phyloP scores from a whole-genome alignment of 2,329 filamentous ascomycete genomes.

The Calonectria hawksworthii region DNA sequence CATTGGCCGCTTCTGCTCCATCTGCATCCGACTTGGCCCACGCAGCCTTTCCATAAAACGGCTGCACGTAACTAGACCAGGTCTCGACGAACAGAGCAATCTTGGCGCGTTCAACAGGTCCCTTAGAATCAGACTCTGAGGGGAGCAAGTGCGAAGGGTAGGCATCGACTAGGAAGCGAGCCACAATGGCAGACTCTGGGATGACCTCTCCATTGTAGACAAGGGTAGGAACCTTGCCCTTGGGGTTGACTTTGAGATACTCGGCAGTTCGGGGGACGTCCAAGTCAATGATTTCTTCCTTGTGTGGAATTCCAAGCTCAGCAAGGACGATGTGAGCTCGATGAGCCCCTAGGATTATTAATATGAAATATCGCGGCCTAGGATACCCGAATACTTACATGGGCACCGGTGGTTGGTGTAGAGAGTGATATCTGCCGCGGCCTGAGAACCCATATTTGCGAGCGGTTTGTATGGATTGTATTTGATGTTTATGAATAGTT shows the following conservation, averaged over 20 bases:
- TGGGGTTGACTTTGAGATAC: constrained; percentile 84
- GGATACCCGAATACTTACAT: constrained; percentile 55
- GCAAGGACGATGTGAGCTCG: constrained; percentile 80
- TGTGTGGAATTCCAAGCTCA: constrained; percentile 75
- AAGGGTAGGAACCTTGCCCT: constrained; percentile 81
- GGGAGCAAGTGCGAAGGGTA: constrained; percentile 78
- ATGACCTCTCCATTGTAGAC: constrained; percentile 77
- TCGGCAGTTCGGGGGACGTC: constrained; percentile 76
- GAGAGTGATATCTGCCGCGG: constrained; percentile 64
- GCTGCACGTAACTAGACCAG: constrained; percentile 73
- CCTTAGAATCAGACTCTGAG: constrained; percentile 60
- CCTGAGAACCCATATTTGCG: constrained; percentile 33
- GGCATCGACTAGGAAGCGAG: constrained; percentile 78
- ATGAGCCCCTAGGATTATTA: constrained; percentile 69
- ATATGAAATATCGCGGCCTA: background rate
- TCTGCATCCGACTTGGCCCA: constrained; percentile 64
- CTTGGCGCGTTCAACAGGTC: constrained; percentile 73
- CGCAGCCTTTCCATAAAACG: constrained; percentile 61
- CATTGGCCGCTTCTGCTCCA: constrained; percentile 61
- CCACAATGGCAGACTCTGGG: constrained; percentile 80
- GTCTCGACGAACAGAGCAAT: constrained; percentile 81
- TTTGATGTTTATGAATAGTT: background rate
- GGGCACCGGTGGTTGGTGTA: constrained; percentile 81
- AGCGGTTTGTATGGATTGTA: background rate
- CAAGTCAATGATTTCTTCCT: constrained; percentile 82